A percentile compares a stretch with the other conserved stretches of the same genome.
Conservation (phyloP, 371 early-diverging fungal genomes). For the Homolaphlyctis polyrhiza region DNA sequence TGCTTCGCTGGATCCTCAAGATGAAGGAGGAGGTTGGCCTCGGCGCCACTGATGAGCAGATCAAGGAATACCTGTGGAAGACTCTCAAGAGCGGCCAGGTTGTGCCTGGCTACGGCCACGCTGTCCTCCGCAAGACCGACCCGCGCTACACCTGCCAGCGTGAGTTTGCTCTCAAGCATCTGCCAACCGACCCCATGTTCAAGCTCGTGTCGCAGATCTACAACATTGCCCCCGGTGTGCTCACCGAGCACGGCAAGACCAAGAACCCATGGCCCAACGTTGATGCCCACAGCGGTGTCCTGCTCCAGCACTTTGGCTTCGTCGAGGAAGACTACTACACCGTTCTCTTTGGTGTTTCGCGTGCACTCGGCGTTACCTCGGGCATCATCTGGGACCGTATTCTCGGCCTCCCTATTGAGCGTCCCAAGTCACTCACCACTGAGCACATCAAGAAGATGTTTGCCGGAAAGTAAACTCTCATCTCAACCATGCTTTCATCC, state of each 20-base stretch:
- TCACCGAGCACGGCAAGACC: constrained; percentile 98
- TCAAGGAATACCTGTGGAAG: constrained; percentile 94
- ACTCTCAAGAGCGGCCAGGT: constrained; percentile 95
- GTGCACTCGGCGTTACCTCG: constrained; percentile 90
- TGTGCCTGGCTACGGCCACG: constrained; percentile 98
- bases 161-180: constrained; percentile 97
- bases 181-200: constrained; percentile 95
- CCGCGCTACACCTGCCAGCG: constrained; percentile 98
- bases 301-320: constrained; percentile 92
- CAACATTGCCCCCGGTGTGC: constrained; percentile 93
- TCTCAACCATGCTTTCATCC: too few relatives aligned
- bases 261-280: constrained; percentile 99
- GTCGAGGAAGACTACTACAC: constrained; percentile 99
- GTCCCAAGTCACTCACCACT: constrained; percentile 92
- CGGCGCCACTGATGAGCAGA: constrained; percentile 83
- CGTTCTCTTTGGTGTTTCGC: constrained; percentile 97
- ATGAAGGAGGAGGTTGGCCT: constrained; percentile 83
- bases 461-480: constrained; percentile 31
- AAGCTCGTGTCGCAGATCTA: constrained; percentile 92
- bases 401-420: constrained; percentile 90
- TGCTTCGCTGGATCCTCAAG: constrained; percentile 94
- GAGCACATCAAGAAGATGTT: constrained; percentile 62
- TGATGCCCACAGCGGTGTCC: constrained; percentile 97
- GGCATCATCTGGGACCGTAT: constrained; percentile 97
- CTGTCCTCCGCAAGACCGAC: constrained; percentile 96